Conservation (phyloP, 305 asterid species). For the Rubia peregrina region DNA sequence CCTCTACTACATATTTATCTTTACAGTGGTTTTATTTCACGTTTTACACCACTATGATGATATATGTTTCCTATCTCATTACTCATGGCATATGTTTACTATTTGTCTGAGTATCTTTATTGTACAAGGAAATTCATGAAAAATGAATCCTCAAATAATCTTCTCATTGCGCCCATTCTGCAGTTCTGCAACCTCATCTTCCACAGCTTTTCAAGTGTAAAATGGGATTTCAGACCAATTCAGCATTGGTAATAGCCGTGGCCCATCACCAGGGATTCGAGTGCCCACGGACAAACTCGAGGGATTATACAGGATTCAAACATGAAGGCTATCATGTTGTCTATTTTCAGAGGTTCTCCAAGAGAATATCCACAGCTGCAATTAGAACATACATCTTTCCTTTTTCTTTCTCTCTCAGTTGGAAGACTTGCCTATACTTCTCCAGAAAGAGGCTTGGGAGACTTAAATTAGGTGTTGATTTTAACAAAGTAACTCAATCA, state of each 20-base stretch:
- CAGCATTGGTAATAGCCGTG: constrained; percentile 88
- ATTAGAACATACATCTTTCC: too few species aligned
- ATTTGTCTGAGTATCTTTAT: not conserved
- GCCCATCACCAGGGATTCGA: constrained; percentile 73
- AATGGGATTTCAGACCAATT: constrained; percentile 93
- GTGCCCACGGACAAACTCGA: constrained; percentile 83
- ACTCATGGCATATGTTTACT: not conserved
- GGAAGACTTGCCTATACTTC: too few species aligned
- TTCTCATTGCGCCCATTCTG: constrained; percentile 18
- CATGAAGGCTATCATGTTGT: constrained; percentile 87
- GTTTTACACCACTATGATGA: not conserved
- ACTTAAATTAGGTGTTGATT: too few species aligned
- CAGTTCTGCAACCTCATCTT: constrained; percentile 21
- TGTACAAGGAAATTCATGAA: constrained; percentile 4
- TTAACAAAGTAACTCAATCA: too few species aligned
- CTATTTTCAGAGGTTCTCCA: constrained; percentile 66
- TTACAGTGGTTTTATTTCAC: not conserved
- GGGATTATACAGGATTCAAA: constrained; percentile 92
- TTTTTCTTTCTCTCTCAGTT: too few species aligned
- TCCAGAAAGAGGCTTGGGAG: too few species aligned
- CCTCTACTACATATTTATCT: too few species aligned
- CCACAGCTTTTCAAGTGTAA: constrained; percentile 23
- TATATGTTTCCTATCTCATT: not conserved
- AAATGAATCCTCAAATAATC: not conserved
- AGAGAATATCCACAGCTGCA: constrained; percentile 14